Evolutionary conservation across 192 early-diverging fungal species (phyloP).

Genomic region (Haplosporangium gracile): DNA sequence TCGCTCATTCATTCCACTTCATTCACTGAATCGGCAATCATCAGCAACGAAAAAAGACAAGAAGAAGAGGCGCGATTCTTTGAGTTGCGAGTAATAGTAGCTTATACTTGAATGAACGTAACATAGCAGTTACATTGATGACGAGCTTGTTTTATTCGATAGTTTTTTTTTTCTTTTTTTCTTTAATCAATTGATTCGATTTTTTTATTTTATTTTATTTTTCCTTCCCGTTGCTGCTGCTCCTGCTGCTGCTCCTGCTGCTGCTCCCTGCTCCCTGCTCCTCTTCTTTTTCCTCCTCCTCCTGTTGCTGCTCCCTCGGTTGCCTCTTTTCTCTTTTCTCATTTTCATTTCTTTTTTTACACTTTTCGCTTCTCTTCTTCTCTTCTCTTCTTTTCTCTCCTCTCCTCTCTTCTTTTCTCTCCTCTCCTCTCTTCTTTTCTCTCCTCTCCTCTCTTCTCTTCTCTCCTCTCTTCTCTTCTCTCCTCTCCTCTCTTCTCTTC

Average conservation of each 20-base stretch:
- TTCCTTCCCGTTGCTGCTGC: too few species aligned
- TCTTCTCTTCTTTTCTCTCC: neutral
- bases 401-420: too few species aligned
- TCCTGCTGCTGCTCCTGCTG: too few species aligned
- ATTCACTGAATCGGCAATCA: too few species aligned
- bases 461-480: neutral
- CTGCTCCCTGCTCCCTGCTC: neutral
- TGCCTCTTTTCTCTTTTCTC: neutral
- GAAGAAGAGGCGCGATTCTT: neutral
- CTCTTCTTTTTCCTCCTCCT: neutral
- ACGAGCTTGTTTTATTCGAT: too few species aligned
- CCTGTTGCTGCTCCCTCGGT: neutral
- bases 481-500: neutral
- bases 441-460: neutral
- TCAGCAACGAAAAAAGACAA: neutral
- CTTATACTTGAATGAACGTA: too few species aligned
- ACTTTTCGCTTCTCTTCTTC: neutral
- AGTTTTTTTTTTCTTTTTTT: too few species aligned
- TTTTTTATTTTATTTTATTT: too few species aligned
- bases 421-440: neutral
- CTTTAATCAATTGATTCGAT: too few species aligned
- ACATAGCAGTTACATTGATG: too few species aligned
- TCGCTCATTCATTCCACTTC: neutral
- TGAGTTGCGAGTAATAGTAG: too few species aligned
- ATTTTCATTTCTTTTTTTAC: constrained; percentile 2